Base-by-base conservation (phyloP, 169 alveolate species). In the Cryptosporidium ubiquitum region DNA sequence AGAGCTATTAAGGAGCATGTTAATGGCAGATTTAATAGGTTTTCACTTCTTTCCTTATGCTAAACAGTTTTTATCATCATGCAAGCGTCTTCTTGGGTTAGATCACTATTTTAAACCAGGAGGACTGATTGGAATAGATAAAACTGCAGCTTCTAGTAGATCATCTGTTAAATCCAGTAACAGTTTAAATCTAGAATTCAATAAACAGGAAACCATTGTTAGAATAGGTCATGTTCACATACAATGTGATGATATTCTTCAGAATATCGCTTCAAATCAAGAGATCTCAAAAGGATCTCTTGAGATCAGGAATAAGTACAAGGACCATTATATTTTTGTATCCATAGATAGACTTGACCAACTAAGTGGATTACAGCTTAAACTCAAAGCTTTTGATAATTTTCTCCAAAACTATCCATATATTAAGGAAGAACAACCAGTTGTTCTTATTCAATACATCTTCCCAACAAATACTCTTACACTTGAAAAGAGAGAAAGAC, bases 11-110 rank as follows among this genome's bases (percentile, higher is more conserved):
- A 93, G 97, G 51, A 95, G 98, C 55, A 91, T 97, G 94, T 93
- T 98, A 44, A 93, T 96, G 84, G 97, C 99, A 79, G 97, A 96
- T 91, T 73, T 97, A 79, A 94, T 98, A 16, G 99, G 99, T 0
- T 97, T 96, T 91, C 99, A 97, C 85, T 91, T 94, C 44, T 98
- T 95, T 91, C 99, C 96, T 84, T 97, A 96, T 86, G 97, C 98
- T 18, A 86, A 96, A 49, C 97, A 96, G 69, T 95, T 96, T 91
- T 61, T 94, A 42, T 86, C 95, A 51, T 86, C 96, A 69, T 95
- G 99, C 84, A 96, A 93, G 75, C 95, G 96, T 68, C 84, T 98
- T 37, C 93, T 97, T 20, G 98, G 98, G 6, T 70, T 97, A 16
- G 95, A 96, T 69, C 95, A 93, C 91, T 95, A 92, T 61, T 95